phyloP scores from a whole-genome alignment of 768 basidiomycete genomes.

The Polyporus arcularius region DNA sequence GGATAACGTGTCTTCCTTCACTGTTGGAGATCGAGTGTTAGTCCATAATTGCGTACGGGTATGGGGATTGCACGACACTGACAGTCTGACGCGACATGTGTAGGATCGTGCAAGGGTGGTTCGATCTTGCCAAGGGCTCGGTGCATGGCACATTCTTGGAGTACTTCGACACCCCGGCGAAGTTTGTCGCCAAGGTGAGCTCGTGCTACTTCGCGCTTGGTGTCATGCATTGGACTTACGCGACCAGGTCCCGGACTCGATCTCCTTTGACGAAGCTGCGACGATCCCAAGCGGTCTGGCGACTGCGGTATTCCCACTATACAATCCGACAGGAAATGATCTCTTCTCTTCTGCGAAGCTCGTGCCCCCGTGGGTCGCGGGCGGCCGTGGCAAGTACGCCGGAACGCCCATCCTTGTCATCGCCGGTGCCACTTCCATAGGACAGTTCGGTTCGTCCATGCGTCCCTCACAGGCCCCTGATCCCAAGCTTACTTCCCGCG shows the following conservation, averaged over 20 bases:
- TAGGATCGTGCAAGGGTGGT: slow-evolving; percentile 10
- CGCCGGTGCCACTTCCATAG: slow-evolving; percentile 31
- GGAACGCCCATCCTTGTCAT: slow-evolving; percentile 28
- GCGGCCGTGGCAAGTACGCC: slow-evolving; percentile 3
- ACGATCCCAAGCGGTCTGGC: slow-evolving; percentile 32
- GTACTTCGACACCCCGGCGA: slow-evolving; percentile 26
- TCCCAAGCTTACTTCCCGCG: too few species aligned
- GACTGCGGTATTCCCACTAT: slow-evolving; percentile 33
- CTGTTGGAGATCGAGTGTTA: slow-evolving; percentile 40
- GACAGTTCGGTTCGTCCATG: slow-evolving; percentile 27
- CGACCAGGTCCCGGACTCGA: slow-evolving; percentile 27
- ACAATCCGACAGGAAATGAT: slow-evolving; percentile 12
- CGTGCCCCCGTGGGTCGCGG: slow-evolving; percentile 14
- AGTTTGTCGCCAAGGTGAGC: slow-evolving; percentile 26
- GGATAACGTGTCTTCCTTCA: slow-evolving; percentile 37
- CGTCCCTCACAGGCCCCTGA: too few species aligned
- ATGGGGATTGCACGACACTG: too few species aligned
- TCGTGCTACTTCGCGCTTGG: slow-evolving; percentile 1
- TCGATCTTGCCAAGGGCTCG: not conserved
- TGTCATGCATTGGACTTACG: slow-evolving; percentile 13
- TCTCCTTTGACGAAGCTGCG: slow-evolving; percentile 33
- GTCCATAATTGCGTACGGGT: slow-evolving; percentile 1
- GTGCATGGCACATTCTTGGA: slow-evolving; percentile 25
- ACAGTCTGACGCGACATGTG: not conserved
- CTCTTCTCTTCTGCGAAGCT: slow-evolving; percentile 3